A percentile compares a stretch with the other conserved stretches of the same genome.
Evolutionary conservation across 768 basidiomycete species (phyloP).

Genomic region (Mycena leptocephala): DNA sequence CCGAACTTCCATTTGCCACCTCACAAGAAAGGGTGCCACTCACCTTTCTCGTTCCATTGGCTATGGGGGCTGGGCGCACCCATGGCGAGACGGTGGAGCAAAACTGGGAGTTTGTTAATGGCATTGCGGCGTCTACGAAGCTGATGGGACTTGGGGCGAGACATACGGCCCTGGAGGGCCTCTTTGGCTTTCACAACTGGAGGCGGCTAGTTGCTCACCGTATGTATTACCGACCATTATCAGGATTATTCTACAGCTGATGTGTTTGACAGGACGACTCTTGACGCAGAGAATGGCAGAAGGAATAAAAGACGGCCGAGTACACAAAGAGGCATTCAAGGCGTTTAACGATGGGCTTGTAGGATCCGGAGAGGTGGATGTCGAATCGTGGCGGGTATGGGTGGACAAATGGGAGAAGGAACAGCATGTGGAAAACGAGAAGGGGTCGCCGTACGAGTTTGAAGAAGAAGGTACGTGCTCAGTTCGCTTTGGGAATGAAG

Average conservation of each 20-base stretch:
- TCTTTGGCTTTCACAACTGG: conserved; percentile 5
- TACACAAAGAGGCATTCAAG: neutral
- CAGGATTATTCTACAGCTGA: too few species aligned
- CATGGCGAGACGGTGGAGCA: conserved; percentile 43
- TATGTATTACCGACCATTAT: too few species aligned
- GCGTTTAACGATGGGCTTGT: neutral
- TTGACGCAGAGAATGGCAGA: neutral
- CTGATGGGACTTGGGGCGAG: conserved; percentile 35
- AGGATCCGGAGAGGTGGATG: neutral
- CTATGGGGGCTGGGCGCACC: conserved; percentile 33
- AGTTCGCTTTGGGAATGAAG: too few species aligned
- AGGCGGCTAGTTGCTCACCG: neutral
- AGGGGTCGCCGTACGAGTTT: neutral
- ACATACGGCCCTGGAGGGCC: neutral
- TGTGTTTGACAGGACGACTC: neutral
- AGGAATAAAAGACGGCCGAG: too few species aligned
- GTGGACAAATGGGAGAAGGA: neutral
- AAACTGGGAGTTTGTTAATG: conserved; percentile 37
- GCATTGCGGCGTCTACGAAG: conserved; percentile 21
- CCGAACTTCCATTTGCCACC: conserved; percentile 41
- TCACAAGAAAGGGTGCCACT: conserved; percentile 35
- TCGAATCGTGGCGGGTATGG: neutral
- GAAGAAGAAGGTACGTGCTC: neutral
- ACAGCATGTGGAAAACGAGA: neutral
- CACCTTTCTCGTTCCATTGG: neutral